Base-by-base conservation (phyloP, 2,329 filamentous ascomycete genomes). In the Beauveria pseudobassiana region DNA sequence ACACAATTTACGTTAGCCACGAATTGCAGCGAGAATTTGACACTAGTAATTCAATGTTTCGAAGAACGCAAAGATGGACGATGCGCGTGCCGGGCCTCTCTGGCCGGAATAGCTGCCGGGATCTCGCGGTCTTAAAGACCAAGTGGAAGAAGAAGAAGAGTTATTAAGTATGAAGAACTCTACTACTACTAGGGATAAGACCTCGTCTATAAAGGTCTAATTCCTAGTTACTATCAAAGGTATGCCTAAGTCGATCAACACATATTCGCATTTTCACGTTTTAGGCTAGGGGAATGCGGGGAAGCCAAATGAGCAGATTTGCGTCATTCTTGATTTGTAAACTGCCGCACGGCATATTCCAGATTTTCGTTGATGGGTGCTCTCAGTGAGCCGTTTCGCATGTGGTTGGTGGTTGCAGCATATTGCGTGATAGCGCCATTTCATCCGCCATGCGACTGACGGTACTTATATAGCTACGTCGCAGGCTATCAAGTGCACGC, bases 341-440 rank as follows among this genome's bases (percentile, higher is more conserved):
- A 51, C 30, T 42, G 3, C 1, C 20, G 42, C 43, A 43, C 40
- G 48, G 18, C 34, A 22, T 20, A 51, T 43, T 22, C 18, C 18
- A 45, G 24, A 2, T 30, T 40, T 7, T 9, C 22, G 16, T 20
- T 43, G 22, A 43, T 7, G 45, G 48, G 5, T 8, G 28, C 26
- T 28, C 22, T 43, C 38, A 59, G 34, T 22, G 46, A 51, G 42
- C 20, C 34, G 46, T 30, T 42, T 46, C 18, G 22, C 46, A 50
- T 49, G 30, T 45, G 20, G 22, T 46, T 48, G 43, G 56, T 38
- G 24, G 45, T 42, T 40, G 46, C 48, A 42, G 56, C 42, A 46
- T 59, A 60, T 60, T 38, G 58, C 58, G 58, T 53, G 45, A 60
- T 60, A 49, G 58, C 58, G 48, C 38, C 49, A 43, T n/a, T 43